Conservation (phyloP, 2,329 filamentous ascomycete genomes). For the Colletotrichum salicis region DNA sequence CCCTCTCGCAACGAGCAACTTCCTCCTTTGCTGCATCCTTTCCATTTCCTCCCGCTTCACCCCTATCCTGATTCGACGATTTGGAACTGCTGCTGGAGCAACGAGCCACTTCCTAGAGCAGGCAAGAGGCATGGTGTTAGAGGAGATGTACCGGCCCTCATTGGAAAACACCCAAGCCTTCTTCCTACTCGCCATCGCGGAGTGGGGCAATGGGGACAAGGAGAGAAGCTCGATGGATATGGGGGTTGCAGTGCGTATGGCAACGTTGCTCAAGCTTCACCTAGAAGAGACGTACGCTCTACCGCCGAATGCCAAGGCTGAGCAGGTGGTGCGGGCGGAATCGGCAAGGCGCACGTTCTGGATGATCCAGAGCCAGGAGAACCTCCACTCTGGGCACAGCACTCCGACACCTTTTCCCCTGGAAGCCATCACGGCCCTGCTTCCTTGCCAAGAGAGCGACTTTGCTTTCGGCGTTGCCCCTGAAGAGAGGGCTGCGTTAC, state of each 20-base stretch:
- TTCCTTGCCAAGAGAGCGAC: no score
- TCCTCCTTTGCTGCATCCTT: background rate
- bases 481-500: no score
- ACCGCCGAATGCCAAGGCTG: background rate
- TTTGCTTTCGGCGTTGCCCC: no score
- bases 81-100: background rate
- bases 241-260: background rate
- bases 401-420: no score
- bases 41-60: background rate
- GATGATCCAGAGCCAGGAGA: no score
- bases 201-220: background rate
- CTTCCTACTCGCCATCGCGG: background rate
- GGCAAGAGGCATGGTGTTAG: background rate
- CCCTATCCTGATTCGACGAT: background rate
- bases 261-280: background rate
- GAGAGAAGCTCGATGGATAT: background rate
- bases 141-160: background rate
- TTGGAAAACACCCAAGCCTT: background rate
- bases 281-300: background rate
- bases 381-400: no score
- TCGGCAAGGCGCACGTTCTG: no score
- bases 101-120: background rate
- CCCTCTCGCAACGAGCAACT: background rate
- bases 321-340: background rate
- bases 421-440: no score